phyloP scores from a whole-genome alignment of 352 stramenopile species.

The Phytopythium kandeliae region DNA sequence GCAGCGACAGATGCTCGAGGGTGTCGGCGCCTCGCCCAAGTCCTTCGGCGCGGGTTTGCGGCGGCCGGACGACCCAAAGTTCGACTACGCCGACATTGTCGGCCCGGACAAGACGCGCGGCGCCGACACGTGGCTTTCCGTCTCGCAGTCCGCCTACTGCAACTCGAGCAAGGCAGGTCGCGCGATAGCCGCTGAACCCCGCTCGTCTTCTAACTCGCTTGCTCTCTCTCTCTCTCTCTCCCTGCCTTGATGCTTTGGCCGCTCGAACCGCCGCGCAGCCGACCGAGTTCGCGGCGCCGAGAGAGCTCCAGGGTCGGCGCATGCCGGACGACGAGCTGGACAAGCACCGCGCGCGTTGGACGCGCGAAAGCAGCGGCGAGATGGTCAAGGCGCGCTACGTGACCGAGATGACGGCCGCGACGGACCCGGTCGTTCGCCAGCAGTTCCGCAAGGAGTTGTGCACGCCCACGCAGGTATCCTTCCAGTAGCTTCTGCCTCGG shows the following conservation, averaged over 20 bases:
- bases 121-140: slow-evolving; percentile 45
- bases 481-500: slow-evolving; percentile 39
- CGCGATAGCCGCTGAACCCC: too few species aligned
- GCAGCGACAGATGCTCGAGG: slow-evolving; percentile 49
- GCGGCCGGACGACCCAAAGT: slow-evolving; percentile 45
- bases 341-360: slow-evolving; percentile 55
- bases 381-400: slow-evolving; percentile 51
- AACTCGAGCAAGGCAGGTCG: slow-evolving; percentile 33
- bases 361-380: slow-evolving; percentile 37
- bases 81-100: slow-evolving; percentile 64
- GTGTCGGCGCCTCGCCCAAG: slow-evolving; percentile 19
- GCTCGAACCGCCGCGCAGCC: too few species aligned
- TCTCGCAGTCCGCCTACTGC: slow-evolving; percentile 49
- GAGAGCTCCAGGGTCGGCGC: slow-evolving; percentile 40
- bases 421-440: slow-evolving; percentile 37
- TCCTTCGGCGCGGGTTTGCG: slow-evolving; percentile 50
- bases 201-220: not conserved
- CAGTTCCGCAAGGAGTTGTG: slow-evolving; percentile 60
- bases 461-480: slow-evolving; percentile 40
- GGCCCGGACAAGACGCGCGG: slow-evolving; percentile 50
- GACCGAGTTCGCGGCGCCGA: slow-evolving; percentile 62
- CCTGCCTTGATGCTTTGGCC: not conserved
- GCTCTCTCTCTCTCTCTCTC: not conserved
- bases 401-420: slow-evolving; percentile 43
- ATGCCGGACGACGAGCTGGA: slow-evolving; percentile 49